A percentile compares a stretch with the other conserved stretches of the same genome.
Conservation (phyloP, 2,329 filamentous ascomycete species). For the Colletotrichum plurivorum region DNA sequence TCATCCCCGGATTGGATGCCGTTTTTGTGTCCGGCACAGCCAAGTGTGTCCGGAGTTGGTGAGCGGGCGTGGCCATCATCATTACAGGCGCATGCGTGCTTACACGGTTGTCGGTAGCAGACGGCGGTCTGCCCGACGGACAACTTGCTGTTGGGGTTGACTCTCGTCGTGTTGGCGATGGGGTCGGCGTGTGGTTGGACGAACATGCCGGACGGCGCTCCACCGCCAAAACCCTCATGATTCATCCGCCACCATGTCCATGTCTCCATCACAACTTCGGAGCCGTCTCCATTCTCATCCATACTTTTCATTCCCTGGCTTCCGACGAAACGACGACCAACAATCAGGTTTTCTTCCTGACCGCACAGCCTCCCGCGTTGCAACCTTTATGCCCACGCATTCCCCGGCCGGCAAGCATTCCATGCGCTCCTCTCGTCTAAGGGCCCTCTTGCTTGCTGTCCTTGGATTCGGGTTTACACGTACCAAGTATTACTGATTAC, state of each 20-base stretch:
- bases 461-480: background rate
- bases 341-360: constrained; percentile 2
- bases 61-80: constrained; percentile 21
- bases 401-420: constrained; percentile 13
- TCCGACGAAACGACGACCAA: constrained; percentile 16
- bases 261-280: constrained; percentile 27
- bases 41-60: constrained; percentile 24
- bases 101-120: background rate
- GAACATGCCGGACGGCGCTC: constrained; percentile 2
- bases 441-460: background rate
- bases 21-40: constrained; percentile 2
- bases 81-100: constrained; percentile 5
- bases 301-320: constrained; percentile 4
- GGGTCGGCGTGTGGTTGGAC: constrained; percentile 22
- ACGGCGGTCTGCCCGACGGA: constrained; percentile 16
- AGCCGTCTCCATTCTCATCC: constrained; percentile 21
- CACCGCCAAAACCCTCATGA: constrained; percentile 3
- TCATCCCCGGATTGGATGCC: constrained; percentile 3
- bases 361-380: constrained; percentile 16
- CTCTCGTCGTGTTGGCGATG: constrained; percentile 17
- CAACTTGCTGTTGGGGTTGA: constrained; percentile 1
- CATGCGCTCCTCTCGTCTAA: background rate
- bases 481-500: background rate
- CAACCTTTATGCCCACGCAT: constrained; percentile 19
- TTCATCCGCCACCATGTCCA: background rate